Evolutionary conservation across 163 green algal genomes (phyloP).

Genomic region (Scenedesmus sp.): DNA sequence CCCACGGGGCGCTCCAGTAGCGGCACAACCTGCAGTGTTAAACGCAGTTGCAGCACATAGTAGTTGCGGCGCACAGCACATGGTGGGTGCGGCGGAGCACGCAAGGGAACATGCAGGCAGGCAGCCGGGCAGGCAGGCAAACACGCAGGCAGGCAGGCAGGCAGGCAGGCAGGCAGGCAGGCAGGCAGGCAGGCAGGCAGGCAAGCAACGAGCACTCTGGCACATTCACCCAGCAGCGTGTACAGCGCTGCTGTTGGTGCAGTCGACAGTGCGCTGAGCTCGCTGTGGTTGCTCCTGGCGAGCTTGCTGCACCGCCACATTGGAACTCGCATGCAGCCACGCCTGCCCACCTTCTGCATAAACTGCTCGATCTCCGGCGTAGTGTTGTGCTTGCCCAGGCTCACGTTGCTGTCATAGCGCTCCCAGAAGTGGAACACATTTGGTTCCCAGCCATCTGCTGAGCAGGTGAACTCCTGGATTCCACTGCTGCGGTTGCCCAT

Average conservation of each 20-base stretch:
- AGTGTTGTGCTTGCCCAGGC: slow-evolving; percentile 75
- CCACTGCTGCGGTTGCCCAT: slow-evolving; percentile 62
- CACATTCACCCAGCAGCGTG: too few species aligned
- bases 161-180: background rate
- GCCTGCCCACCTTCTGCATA: slow-evolving; percentile 75
- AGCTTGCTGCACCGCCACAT: background rate
- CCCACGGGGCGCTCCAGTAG: slow-evolving; percentile 78
- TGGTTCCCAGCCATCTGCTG: slow-evolving; percentile 58
- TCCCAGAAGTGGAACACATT: slow-evolving; percentile 88
- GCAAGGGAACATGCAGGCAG: background rate
- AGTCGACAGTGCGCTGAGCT: background rate
- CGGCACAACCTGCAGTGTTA: slow-evolving; percentile 63
- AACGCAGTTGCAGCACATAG: background rate
- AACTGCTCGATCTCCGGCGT: slow-evolving; percentile 65
- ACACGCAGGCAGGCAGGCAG: background rate
- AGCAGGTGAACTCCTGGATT: slow-evolving; percentile 69
- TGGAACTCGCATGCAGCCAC: background rate
- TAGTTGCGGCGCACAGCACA: background rate
- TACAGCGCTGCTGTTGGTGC: background rate
- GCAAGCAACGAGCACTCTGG: background rate
- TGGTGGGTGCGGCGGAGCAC: too few species aligned
- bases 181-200: background rate
- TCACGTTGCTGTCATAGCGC: slow-evolving; percentile 78
- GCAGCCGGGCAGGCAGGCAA: background rate
- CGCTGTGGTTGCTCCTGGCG: background rate